Evolutionary conservation across 2,329 filamentous ascomycete genomes (phyloP).

Genomic region (Aureobasidium sp.): DNA sequence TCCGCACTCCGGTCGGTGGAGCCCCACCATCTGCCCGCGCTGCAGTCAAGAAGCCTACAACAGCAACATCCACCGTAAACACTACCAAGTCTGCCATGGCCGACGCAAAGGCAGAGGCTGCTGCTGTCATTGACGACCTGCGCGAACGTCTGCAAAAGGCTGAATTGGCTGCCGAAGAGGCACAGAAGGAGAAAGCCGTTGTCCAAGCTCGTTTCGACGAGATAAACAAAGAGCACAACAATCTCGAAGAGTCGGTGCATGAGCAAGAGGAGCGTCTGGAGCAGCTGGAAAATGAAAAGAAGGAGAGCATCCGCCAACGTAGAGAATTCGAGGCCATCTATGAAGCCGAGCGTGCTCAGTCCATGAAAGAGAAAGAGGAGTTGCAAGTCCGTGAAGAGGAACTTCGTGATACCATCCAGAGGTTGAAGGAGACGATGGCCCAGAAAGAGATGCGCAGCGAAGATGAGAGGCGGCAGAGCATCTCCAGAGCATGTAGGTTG

Average conservation of each 20-base stretch:
- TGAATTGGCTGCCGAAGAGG: constrained; percentile 55
- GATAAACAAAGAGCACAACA: constrained; percentile 69
- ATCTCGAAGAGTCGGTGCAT: constrained; percentile 79
- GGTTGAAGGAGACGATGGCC: constrained; percentile 80
- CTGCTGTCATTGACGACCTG: constrained; percentile 72
- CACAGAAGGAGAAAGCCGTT: constrained; percentile 75
- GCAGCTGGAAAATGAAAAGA: constrained; percentile 71
- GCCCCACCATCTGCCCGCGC: constrained; percentile 67
- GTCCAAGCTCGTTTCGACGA: constrained; percentile 83
- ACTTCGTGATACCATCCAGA: constrained; percentile 80
- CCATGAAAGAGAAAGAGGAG: constrained; percentile 88
- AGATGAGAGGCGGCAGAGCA: constrained; percentile 45
- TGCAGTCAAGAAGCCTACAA: constrained; percentile 50
- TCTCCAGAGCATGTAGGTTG: constrained; percentile 24
- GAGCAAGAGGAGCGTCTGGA: constrained; percentile 81
- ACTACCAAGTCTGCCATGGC: constrained; percentile 32
- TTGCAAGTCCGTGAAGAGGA: constrained; percentile 78
- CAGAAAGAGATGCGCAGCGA: constrained; percentile 56
- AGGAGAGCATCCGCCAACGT: constrained; percentile 72
- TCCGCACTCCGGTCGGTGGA: constrained; percentile 39
- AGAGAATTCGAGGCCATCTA: constrained; percentile 90
- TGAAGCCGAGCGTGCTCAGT: constrained; percentile 77
- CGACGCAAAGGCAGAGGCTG: constrained; percentile 69
- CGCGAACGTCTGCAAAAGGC: constrained; percentile 75
- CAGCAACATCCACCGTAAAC: constrained; percentile 12